Base-by-base conservation (phyloP, 2,329 filamentous ascomycete species). In the Hortaea werneckii region DNA sequence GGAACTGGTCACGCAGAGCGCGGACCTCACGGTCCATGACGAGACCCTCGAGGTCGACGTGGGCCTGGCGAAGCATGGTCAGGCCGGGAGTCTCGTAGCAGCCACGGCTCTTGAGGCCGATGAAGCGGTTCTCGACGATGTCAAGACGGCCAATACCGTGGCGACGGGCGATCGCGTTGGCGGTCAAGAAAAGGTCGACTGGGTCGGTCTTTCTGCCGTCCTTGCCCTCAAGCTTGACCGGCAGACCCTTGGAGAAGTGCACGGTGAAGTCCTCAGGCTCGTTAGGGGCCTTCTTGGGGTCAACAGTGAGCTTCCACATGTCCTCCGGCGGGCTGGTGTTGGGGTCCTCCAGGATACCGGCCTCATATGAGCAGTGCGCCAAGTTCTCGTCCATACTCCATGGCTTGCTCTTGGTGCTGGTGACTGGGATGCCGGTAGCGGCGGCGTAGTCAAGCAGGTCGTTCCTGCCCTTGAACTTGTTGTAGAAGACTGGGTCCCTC, bases 61-160 rank as follows among this genome's bases (percentile, higher is more conserved):
- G 77, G 2, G 77, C 77, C 42, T 69, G 64, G 46, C 77, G 72
- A 38, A 79, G 73, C 58, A 71, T 71, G 34, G 72, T 77, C 37
- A 81, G 67, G 47, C 71, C 77, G 1, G 77, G 77, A 8, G 77
- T 75, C 60, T 89, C 85, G 72, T 89, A 89, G 73, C 85, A 89
- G 58, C 85, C 85, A 59, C 85, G 79, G 55, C 77, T 82, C 74
- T 89, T 89, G 58, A 89, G 74, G 52, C 85, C 85, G 61, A 86
- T 83, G 72, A 83, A 86, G 44, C 85, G 77, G 71, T 85, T 85
- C 65, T 87, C 84, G 50, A 89, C 85, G 61, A 90, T 90, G 66
- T 90, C 85, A 54, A 90, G 82, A 59, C 86, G 75, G 58, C 85
- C 86, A 55, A 90, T 78, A 63, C 86, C 86, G 69, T 87, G 73